Evolutionary conservation across 2,329 filamentous ascomycete species (phyloP), one percentile per base, ranked within the genome.

Genomic region (Phoma sp.): DNA sequence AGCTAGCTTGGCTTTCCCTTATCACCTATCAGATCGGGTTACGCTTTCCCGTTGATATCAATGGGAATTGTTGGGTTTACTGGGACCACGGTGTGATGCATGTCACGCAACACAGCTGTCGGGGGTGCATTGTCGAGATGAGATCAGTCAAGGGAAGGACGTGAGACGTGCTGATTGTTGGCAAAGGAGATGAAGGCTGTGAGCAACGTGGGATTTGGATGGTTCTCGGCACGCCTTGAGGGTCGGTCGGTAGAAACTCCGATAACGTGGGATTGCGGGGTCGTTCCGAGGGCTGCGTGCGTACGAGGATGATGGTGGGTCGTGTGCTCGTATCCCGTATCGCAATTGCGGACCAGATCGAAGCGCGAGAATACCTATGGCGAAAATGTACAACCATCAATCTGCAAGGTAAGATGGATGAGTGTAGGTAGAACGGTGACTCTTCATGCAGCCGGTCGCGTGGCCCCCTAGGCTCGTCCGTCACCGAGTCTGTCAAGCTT

Each of bases 261-360:
- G 51, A 42, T 38, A 48, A 49, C 51, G 46, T 49, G 45, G 51
- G 34, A 46, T 42, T 54, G 45, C 45, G 45, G 51, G 46, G 51
- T 54, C 20, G 11, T 30, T 45, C 40, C 51, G 14, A 18, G 14
- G 34, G 34, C 39, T 40, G 46, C 45, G 45, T 54, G 51, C 49
- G 49, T 46, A n/a, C 42, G 20, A 42, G 37, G 17, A 18, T 37
- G n/a, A n/a, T 33, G 38, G 50, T 34, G 51, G 45, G 29, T 32
- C 45, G 23, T 18, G 28, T 40, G 36, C n/a, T 42, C 32, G 43
- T 48, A 43, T 18, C 15, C 26, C 45, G 45, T 54, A 54, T 45
- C 45, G 51, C 32, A n/a, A 12, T 28, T 14, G 32, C 32, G 47
- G 38, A 47, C 30, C 20, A 23, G 38, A 47, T 43, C 33, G 28